Evolutionary conservation across 495 filamentous ascomycete species (phyloP).

Genomic region (Sabuloglossum arenarium): DNA sequence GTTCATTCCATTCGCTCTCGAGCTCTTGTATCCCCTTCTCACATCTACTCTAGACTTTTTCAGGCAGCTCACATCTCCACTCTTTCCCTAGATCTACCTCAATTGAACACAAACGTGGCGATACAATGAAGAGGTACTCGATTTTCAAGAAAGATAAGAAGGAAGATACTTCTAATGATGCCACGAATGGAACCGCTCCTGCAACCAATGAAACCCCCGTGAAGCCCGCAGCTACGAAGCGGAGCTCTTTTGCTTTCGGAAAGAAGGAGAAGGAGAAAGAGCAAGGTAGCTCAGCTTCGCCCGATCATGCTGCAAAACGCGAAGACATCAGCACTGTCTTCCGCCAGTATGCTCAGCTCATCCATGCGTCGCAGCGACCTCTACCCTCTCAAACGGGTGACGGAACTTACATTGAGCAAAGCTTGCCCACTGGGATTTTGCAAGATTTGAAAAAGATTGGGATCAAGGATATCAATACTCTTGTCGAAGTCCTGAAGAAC

Average conservation of each 20-base stretch:
- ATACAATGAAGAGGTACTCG: constrained; percentile 26
- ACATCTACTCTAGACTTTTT: not conserved
- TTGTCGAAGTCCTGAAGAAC: constrained; percentile 29
- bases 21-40: not conserved
- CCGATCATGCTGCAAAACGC: constrained; percentile 14
- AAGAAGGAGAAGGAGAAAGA: not conserved
- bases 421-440: constrained; percentile 24
- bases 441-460: constrained; percentile 42
- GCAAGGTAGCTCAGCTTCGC: constrained; percentile 2
- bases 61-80: not conserved
- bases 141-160: constrained; percentile 29
- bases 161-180: constrained; percentile 15
- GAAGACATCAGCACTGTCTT: constrained; percentile 29
- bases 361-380: constrained; percentile 28
- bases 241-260: not conserved
- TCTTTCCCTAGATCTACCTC: not conserved
- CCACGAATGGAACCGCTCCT: constrained; percentile 16
- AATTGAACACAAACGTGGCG: not conserved
- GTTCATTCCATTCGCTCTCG: not conserved
- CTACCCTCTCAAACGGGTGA: constrained; percentile 44
- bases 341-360: constrained; percentile 37
- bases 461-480: constrained; percentile 32
- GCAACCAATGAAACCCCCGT: constrained; percentile 6
- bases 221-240: constrained; percentile 4
- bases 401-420: constrained; percentile 28